A percentile compares a stretch with the other conserved stretches of the same genome.
Conservation (phyloP, 345 rosid genomes). For the Eucalyptus regnans region DNA sequence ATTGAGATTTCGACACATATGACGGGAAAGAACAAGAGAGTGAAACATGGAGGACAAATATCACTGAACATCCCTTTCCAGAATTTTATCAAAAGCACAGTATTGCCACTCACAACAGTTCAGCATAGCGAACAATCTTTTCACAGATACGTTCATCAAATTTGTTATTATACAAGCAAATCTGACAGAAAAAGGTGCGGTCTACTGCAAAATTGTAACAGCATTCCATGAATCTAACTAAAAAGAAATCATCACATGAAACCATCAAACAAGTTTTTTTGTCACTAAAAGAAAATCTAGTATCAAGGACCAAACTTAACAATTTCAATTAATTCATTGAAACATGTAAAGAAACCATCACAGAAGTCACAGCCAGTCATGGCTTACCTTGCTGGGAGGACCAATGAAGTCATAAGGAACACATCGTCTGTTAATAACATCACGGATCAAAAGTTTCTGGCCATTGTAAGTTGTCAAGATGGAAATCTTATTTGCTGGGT, state of each 20-base stretch:
- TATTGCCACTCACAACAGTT: not conserved
- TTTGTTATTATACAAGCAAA: not conserved
- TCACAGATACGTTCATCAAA: not conserved
- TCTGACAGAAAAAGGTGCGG: not conserved
- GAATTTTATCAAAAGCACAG: not conserved
- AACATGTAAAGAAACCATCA: not conserved
- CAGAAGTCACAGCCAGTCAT: not conserved
- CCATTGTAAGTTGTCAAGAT: constrained; percentile 97
- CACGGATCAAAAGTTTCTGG: constrained; percentile 97
- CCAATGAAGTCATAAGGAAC: constrained; percentile 82
- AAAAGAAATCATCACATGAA: not conserved
- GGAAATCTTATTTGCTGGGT: constrained; percentile 91
- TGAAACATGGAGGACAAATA: not conserved
- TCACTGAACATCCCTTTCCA: not conserved
- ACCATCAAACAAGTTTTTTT: not conserved
- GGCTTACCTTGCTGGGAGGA: constrained; percentile 85
- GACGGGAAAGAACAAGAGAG: not conserved
- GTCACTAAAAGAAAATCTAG: not conserved
- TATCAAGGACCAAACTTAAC: not conserved
- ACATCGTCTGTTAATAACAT: constrained; percentile 86
- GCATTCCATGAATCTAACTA: not conserved
- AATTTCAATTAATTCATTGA: not conserved
- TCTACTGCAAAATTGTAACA: not conserved
- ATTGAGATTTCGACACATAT: not conserved
- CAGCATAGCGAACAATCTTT: not conserved